A percentile compares a stretch with the other conserved stretches of the same genome.
phyloP scores from a whole-genome alignment of 2,329 filamentous ascomycete species.

The Magnaporthiopsis rhizophila region DNA sequence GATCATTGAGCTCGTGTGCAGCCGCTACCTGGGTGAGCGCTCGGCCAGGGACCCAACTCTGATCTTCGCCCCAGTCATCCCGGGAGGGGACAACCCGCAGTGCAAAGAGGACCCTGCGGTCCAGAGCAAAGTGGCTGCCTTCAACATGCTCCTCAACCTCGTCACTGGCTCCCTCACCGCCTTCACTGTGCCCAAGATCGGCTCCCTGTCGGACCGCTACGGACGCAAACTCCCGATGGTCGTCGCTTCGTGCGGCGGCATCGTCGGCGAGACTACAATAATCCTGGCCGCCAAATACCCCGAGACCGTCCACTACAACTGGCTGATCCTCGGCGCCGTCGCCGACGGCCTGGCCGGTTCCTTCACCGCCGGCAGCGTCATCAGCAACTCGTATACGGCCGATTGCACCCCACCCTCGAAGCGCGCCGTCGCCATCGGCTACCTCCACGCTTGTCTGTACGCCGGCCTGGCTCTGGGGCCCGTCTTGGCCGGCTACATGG shows the following conservation, averaged over 20 bases:
- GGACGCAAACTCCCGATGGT: constrained; percentile 71
- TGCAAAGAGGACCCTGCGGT: constrained; percentile 58
- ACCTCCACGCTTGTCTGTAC: constrained; percentile 85
- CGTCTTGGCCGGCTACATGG: constrained; percentile 69
- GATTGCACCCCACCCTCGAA: constrained; percentile 79
- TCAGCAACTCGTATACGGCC: constrained; percentile 79
- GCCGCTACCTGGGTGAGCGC: constrained; percentile 68
- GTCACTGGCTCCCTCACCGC: constrained; percentile 71
- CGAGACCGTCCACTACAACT: constrained; percentile 64
- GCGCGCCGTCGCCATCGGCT: constrained; percentile 77
- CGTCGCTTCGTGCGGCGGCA: constrained; percentile 64
- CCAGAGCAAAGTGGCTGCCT: constrained; percentile 67
- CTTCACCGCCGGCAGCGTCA: constrained; percentile 70
- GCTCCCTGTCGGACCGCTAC: constrained; percentile 77
- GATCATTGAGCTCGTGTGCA: constrained; percentile 76
- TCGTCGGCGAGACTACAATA: constrained; percentile 67
- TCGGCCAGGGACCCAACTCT: constrained; percentile 49
- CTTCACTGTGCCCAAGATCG: constrained; percentile 73
- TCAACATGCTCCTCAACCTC: constrained; percentile 69
- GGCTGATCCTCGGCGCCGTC: constrained; percentile 67
- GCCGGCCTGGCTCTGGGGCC: constrained; percentile 83
- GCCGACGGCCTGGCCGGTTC: constrained; percentile 82
- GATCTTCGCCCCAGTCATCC: constrained; percentile 54
- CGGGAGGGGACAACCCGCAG: constrained; percentile 65
- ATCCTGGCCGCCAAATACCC: constrained; percentile 72